Evolutionary conservation across 164 flowering plant species (phyloP).

Genomic region (Buxus sempervirens): DNA sequence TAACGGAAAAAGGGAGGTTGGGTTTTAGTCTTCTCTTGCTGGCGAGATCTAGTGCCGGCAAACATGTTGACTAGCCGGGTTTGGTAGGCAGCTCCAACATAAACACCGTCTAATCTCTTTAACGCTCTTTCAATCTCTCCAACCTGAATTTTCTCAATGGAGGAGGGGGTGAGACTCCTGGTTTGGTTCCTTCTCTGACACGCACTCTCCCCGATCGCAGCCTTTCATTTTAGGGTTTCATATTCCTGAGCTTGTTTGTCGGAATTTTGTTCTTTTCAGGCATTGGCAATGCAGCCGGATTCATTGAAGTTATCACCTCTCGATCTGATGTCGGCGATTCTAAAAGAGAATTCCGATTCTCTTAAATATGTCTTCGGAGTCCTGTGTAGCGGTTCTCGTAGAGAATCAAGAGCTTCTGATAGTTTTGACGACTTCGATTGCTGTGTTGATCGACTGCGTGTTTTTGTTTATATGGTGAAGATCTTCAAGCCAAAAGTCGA

Average conservation of each 20-base stretch:
- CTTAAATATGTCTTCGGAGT: slow-evolving; percentile 35
- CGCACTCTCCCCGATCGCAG: not conserved
- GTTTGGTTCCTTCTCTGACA: not conserved
- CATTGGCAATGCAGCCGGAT: slow-evolving; percentile 24
- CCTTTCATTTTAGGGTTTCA: not conserved
- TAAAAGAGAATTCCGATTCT: slow-evolving; percentile 45
- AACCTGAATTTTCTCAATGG: no score
- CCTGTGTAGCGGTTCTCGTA: slow-evolving; percentile 31
- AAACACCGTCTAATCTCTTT: not conserved
- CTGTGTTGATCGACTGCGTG: slow-evolving; percentile 69
- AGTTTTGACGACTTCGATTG: slow-evolving; percentile 71
- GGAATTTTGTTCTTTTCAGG: not conserved
- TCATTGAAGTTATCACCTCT: slow-evolving; percentile 56
- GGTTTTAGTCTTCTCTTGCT: no score
- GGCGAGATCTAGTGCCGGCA: no score
- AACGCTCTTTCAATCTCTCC: slow-evolving; percentile 14
- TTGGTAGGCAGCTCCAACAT: slow-evolving; percentile 45
- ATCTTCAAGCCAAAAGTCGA: slow-evolving; percentile 25
- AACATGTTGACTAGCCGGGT: slow-evolving; percentile 20
- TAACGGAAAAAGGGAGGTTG: no score
- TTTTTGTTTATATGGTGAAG: slow-evolving; percentile 59
- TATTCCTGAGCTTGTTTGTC: not conserved
- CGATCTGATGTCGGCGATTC: slow-evolving; percentile 61
- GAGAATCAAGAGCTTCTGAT: slow-evolving; percentile 63
- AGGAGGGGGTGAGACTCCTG: slow-evolving; percentile 6